A percentile compares a stretch with the other conserved stretches of the same genome.
Evolutionary conservation across 805 yeast species (phyloP).

Genomic region (Ogataea pilisensis): DNA sequence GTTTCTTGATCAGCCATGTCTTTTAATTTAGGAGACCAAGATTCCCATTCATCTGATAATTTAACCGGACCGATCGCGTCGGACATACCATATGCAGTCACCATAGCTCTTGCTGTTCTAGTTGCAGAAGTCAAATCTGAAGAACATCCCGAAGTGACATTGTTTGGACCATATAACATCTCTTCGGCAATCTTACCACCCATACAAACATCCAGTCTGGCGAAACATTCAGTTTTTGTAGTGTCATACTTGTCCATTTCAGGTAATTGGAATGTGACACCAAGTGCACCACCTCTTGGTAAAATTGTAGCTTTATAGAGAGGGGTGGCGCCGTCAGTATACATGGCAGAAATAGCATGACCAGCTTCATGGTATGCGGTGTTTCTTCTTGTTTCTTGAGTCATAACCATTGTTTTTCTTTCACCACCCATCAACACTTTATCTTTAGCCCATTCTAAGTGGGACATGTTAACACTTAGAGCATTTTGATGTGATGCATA

Average conservation of each 20-base stretch:
- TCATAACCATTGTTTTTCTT: slow-evolving; percentile 93
- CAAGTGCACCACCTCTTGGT: slow-evolving; percentile 95
- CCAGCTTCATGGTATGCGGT: slow-evolving; percentile 99
- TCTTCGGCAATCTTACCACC: slow-evolving; percentile 99
- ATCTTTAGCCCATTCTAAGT: slow-evolving; percentile 99
- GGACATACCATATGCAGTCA: slow-evolving; percentile 94
- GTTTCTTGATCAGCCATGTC: slow-evolving; percentile 94
- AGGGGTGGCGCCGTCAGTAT: slow-evolving; percentile 90
- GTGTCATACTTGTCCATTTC: slow-evolving; percentile 97
- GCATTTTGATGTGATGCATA: slow-evolving; percentile 94
- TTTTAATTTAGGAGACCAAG: slow-evolving; percentile 87
- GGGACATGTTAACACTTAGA: slow-evolving; percentile 81
- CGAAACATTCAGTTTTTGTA: slow-evolving; percentile 83
- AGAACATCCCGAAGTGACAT: slow-evolving; percentile 94
- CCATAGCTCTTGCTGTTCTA: slow-evolving; percentile 92
- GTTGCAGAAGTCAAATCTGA: slow-evolving; percentile 90
- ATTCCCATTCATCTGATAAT: slow-evolving; percentile 86
- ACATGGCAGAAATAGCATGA: slow-evolving; percentile 97
- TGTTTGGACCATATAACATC: slow-evolving; percentile 81
- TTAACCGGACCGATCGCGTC: slow-evolving; percentile 89
- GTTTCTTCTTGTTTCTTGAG: slow-evolving; percentile 88
- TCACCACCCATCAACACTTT: slow-evolving; percentile 98
- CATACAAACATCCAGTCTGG: slow-evolving; percentile 95
- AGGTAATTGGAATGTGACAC: slow-evolving; percentile 95
- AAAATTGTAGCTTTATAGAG: slow-evolving; percentile 94